These are phyloP conservation scores for Seiridium cupressi DNA, from an alignment of 2,329 filamentous ascomycete species.

Conservation along the genomic window DNA sequence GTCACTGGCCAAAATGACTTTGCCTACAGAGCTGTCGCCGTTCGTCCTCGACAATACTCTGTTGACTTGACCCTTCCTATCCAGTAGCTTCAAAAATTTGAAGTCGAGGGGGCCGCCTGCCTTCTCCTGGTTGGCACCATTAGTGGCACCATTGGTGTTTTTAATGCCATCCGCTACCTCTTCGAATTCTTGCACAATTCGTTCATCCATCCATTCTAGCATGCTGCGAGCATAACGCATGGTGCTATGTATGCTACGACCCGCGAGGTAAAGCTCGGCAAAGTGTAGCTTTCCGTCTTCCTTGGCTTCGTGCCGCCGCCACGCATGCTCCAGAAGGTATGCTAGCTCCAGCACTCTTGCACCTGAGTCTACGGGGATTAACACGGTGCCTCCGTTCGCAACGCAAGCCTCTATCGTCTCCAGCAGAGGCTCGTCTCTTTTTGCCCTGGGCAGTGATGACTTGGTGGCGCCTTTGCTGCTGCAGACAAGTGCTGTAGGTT, in stretches of 20 bases:
- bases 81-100: constrained; percentile 77
- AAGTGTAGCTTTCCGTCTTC: constrained; percentile 47
- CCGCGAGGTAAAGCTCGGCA: constrained; percentile 75
- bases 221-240: constrained; percentile 91
- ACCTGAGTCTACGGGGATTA: constrained; percentile 93
- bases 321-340: constrained; percentile 89
- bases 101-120: constrained; percentile 83
- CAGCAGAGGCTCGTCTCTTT: constrained; percentile 81
- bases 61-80: constrained; percentile 77
- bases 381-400: constrained; percentile 79
- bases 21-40: constrained; percentile 45
- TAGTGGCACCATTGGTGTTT: constrained; percentile 42
- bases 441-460: constrained; percentile 68
- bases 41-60: constrained; percentile 54
- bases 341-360: constrained; percentile 90
- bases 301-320: constrained; percentile 64
- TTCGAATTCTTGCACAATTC: constrained; percentile 89
- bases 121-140: constrained; percentile 46
- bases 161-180: constrained; percentile 55
- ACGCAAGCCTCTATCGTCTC: constrained; percentile 79
- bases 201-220: constrained; percentile 99
- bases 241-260: constrained; percentile 81
- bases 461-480: constrained; percentile 79
- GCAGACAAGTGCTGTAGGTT: constrained; percentile 91
- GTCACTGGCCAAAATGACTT: constrained; percentile 90